A percentile compares a stretch with the other conserved stretches of the same genome.
Evolutionary conservation across 2,329 filamentous ascomycete species (phyloP).

Genomic region (Ophiostoma sp.): DNA sequence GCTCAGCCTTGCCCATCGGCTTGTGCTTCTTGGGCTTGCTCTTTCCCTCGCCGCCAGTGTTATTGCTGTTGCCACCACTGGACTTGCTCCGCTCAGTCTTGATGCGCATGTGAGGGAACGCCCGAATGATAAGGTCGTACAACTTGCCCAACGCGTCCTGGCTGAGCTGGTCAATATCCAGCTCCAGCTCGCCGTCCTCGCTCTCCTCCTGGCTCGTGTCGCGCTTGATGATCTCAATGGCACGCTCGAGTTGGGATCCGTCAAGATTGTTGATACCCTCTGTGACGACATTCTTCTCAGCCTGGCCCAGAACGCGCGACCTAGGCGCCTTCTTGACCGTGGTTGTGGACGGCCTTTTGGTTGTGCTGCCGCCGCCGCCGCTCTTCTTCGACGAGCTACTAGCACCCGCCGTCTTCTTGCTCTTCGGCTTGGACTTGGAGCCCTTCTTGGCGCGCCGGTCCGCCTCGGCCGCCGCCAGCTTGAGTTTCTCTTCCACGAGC

Average conservation of each 20-base stretch:
- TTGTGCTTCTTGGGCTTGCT: conserved; percentile 67
- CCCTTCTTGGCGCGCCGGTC: conserved; percentile 57
- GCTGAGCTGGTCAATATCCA: conserved; percentile 55
- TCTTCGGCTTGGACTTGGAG: conserved; percentile 52
- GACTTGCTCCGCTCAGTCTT: conserved; percentile 35
- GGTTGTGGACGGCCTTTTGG: conserved; percentile 28
- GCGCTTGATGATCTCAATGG: conserved; percentile 83
- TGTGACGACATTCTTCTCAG: conserved; percentile 89
- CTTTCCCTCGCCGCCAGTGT: conserved; percentile 27
- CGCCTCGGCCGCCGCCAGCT: conserved; percentile 49
- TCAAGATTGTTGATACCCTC: conserved; percentile 77
- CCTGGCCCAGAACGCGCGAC: conserved; percentile 61
- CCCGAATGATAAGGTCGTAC: conserved; percentile 42
- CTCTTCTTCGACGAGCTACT: conserved; percentile 22
- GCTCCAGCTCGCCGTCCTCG: conserved; percentile 53
- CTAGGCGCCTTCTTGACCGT: conserved; percentile 45
- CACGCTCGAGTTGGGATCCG: conserved; percentile 68
- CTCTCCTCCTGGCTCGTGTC: conserved; percentile 71
- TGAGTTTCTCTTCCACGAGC: conserved; percentile 65
- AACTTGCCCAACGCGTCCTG: conserved; percentile 51
- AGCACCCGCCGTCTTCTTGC: conserved; percentile 36
- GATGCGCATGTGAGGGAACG: conserved; percentile 37
- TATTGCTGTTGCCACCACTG: conserved; percentile 27
- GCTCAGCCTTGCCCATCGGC: conserved; percentile 68
- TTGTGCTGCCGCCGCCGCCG: conserved; percentile 15